Evolutionary conservation across 345 rosid species (phyloP).

Genomic region (Dipteronia sinensis): DNA sequence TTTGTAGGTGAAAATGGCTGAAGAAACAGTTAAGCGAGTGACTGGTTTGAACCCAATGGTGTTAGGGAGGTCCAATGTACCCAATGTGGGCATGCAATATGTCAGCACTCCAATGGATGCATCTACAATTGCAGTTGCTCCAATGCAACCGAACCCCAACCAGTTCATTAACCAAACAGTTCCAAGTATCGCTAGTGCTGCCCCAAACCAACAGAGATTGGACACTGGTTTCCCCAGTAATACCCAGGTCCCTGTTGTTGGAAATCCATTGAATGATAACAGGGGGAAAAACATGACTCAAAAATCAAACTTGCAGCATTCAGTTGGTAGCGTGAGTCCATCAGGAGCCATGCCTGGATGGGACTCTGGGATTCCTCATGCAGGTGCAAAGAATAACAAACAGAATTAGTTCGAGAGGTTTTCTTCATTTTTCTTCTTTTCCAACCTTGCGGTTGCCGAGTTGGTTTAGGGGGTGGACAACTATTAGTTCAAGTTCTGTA

Average conservation of each 20-base stretch:
- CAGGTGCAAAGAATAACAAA: slow-evolving; percentile 21
- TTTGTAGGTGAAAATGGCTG: slow-evolving; percentile 96
- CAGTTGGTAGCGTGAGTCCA: slow-evolving; percentile 12
- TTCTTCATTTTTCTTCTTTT: not conserved
- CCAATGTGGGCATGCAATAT: slow-evolving; percentile 44
- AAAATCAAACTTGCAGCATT: slow-evolving; percentile 24
- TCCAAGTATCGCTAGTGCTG: slow-evolving; percentile 31
- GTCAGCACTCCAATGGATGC: slow-evolving; percentile 34
- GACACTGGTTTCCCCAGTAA: slow-evolving; percentile 30
- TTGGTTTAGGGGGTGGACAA: not conserved
- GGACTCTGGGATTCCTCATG: slow-evolving; percentile 30
- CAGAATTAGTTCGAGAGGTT: slow-evolving; percentile 15
- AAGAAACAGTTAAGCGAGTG: slow-evolving; percentile 88
- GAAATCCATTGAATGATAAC: slow-evolving; percentile 21
- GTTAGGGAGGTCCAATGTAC: slow-evolving; percentile 55
- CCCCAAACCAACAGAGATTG: slow-evolving; percentile 37
- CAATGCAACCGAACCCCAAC: slow-evolving; percentile 39
- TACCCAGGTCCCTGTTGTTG: slow-evolving; percentile 24
- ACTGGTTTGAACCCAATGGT: slow-evolving; percentile 81
- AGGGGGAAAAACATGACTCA: slow-evolving; percentile 23
- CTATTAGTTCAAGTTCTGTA: not conserved
- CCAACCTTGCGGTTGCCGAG: no score
- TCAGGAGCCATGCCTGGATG: slow-evolving; percentile 26
- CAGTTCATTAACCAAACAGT: slow-evolving; percentile 46
- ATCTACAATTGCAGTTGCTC: slow-evolving; percentile 26